These are phyloP conservation scores for Terana coerulea DNA, from an alignment of 768 basidiomycete species.

Conservation along the genomic window DNA sequence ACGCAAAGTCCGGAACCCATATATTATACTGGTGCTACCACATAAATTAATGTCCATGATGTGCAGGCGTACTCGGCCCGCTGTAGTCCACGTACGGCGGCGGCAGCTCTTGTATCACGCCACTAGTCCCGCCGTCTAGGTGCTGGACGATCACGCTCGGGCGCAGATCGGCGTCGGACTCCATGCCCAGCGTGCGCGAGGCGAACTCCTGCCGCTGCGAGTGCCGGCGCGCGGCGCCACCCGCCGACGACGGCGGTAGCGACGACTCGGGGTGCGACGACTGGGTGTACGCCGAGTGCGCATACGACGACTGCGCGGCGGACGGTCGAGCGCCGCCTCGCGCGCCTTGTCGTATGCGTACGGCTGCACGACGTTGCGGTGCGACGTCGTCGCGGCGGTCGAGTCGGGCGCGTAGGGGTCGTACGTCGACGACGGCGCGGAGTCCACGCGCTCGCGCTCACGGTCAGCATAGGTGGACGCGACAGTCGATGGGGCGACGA, in stretches of 20 bases:
- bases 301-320: too few species aligned
- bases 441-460: too few species aligned
- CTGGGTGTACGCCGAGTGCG: not conserved
- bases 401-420: too few species aligned
- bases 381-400: too few species aligned
- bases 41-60: too few species aligned
- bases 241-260: not conserved
- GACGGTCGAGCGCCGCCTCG: not conserved
- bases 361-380: not conserved
- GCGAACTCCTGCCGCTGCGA: not conserved
- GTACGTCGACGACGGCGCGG: too few species aligned
- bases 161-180: conserved; percentile 11
- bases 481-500: too few species aligned
- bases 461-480: too few species aligned
- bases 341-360: not conserved
- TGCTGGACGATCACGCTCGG: conserved; percentile 37
- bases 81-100: conserved; percentile 34
- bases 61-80: too few species aligned
- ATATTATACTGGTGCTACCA: too few species aligned
- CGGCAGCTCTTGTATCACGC: conserved; percentile 34
- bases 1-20: too few species aligned
- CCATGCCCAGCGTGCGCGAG: conserved; percentile 8
- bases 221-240: not conserved
- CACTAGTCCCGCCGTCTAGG: conserved; percentile 29
- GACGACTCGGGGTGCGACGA: not conserved